A percentile compares a stretch with the other conserved stretches of the same genome.
Evolutionary conservation across 441 rosid genomes (phyloP).

Genomic region (Bocquillonia castaneifolia): DNA sequence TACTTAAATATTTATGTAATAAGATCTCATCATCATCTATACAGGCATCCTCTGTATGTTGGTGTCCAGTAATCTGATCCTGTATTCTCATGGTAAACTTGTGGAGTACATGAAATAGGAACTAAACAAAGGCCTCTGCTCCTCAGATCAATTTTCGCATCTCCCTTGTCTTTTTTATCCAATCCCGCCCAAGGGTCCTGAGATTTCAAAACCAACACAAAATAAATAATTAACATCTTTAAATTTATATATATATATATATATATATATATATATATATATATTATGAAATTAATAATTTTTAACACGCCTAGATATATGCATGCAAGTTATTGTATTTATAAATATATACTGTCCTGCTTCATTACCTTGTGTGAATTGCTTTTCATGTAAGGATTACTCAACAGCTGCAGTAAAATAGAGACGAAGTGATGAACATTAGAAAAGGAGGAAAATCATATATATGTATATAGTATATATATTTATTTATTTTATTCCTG

Average conservation of each 20-base stretch:
- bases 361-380: conserved; percentile 43
- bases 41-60: conserved; percentile 63
- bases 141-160: conserved; percentile 46
- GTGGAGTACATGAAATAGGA: conserved; percentile 64
- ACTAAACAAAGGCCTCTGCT: conserved; percentile 81
- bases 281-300: too few species aligned
- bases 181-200: conserved; percentile 72
- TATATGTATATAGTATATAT: too few species aligned
- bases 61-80: conserved; percentile 87
- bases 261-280: too few species aligned
- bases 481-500: background rate
- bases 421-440: background rate
- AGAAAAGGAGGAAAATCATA: too few species aligned
- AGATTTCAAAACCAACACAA: background rate
- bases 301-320: too few species aligned
- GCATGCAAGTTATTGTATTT: too few species aligned
- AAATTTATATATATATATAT: too few species aligned
- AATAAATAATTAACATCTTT: background rate
- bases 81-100: conserved; percentile 47
- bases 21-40: conserved; percentile 47
- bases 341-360: too few species aligned
- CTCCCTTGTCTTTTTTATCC: conserved; percentile 55
- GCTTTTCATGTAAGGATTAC: conserved; percentile 70
- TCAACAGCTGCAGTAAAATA: conserved; percentile 47
- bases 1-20: too few species aligned